Conservation (phyloP, 305 asterid species). For the Coffea humblotiana region DNA sequence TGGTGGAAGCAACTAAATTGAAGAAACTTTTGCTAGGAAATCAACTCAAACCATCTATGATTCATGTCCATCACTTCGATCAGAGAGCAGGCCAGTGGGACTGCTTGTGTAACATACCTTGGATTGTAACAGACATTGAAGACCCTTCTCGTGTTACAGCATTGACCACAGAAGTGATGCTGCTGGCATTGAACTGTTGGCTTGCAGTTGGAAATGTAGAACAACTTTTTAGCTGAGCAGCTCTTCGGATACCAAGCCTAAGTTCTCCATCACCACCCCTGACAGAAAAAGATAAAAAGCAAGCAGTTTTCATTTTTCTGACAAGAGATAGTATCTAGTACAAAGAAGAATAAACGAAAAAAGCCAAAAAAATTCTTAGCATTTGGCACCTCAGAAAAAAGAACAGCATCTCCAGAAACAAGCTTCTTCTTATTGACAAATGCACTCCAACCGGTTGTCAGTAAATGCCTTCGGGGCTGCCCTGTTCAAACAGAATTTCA, state of each 20-base stretch:
- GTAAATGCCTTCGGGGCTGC: constrained; percentile 97
- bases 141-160: constrained; percentile 54
- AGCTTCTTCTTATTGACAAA: constrained; percentile 95
- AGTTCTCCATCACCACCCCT: constrained; percentile 98
- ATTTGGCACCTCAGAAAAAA: constrained; percentile 75
- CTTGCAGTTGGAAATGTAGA: constrained; percentile 43
- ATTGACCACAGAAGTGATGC: constrained; percentile 55
- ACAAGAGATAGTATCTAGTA: background rate
- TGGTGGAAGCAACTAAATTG: background rate
- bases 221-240: constrained; percentile 58
- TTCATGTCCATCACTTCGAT: background rate
- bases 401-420: constrained; percentile 96
- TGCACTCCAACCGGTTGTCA: constrained; percentile 99
- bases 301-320: background rate
- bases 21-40: background rate
- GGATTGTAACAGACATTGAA: constrained; percentile 87
- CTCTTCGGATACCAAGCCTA: constrained; percentile 96
- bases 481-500: constrained; percentile 50
- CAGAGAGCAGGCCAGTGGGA: background rate
- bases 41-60: background rate
- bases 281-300: constrained; percentile 18
- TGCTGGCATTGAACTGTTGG: constrained; percentile 55
- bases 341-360: constrained; percentile 19
- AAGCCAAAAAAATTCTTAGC: background rate
- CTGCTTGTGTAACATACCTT: constrained; percentile 47